Conservation (phyloP, 202 grass and related monocot genomes). For the Bolboschoenoplectus hybrid region DNA sequence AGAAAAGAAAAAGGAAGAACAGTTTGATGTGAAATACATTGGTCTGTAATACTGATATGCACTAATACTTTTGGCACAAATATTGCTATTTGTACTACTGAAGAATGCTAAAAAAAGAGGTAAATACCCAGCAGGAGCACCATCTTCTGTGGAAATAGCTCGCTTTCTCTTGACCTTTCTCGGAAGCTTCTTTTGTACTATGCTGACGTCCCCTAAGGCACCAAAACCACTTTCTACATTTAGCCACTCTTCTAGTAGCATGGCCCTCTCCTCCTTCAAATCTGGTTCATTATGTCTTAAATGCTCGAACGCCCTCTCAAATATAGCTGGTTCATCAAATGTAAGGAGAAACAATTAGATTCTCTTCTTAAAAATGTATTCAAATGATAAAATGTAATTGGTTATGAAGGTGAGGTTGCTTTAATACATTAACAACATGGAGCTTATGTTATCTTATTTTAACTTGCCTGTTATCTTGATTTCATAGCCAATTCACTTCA, state of each 20-base stretch:
- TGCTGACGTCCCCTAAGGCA: slow-evolving; percentile 64
- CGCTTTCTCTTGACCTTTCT: slow-evolving; percentile 93
- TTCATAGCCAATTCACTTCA: not conserved
- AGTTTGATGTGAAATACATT: not conserved
- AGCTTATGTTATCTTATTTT: not conserved
- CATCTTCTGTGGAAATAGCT: slow-evolving; percentile 71
- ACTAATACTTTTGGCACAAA: not conserved
- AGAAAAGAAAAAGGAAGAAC: not conserved
- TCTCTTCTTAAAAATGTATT: slow-evolving; percentile 14
- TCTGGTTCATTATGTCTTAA: slow-evolving; percentile 73
- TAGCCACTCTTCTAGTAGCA: slow-evolving; percentile 95
- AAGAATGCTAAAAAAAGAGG: slow-evolving; percentile 19
- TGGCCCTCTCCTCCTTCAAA: slow-evolving; percentile 91
- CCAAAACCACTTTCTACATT: slow-evolving; percentile 76
- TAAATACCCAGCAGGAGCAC: slow-evolving; percentile 68
- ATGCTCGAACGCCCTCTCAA: slow-evolving; percentile 84
- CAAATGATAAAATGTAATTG: not conserved
- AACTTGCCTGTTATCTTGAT: not conserved
- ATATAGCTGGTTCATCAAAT: slow-evolving; percentile 53
- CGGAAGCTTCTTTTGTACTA: slow-evolving; percentile 85
- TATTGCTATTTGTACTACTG: not conserved
- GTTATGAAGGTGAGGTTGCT: not conserved
- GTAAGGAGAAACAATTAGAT: slow-evolving; percentile 35
- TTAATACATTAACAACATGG: not conserved
- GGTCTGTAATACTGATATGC: not conserved